Evolutionary conservation across 2,329 filamentous ascomycete genomes (phyloP).

Genomic region (Fusarium piperis): DNA sequence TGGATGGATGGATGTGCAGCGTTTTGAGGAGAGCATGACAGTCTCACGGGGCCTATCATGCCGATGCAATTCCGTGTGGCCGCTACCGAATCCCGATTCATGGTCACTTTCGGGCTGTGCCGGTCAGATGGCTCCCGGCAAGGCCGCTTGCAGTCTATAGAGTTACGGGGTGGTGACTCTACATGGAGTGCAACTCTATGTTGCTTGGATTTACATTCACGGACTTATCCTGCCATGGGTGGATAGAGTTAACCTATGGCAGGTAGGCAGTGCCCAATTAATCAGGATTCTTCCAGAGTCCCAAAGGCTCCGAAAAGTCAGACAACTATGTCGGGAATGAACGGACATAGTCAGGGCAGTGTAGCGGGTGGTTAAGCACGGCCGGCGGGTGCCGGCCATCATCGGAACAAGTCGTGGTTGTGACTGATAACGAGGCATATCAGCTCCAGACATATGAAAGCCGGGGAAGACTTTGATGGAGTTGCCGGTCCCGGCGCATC

Average conservation of each 20-base stretch:
- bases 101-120: background rate
- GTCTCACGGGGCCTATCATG: background rate
- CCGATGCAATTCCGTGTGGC: background rate
- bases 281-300: background rate
- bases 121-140: background rate
- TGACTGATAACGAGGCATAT: background rate
- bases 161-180: background rate
- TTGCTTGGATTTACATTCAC: background rate
- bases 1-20: background rate
- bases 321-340: background rate
- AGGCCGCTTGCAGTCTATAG: background rate
- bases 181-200: background rate
- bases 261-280: background rate
- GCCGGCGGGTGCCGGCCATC: background rate
- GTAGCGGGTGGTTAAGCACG: background rate
- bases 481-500: conserved; percentile 6
- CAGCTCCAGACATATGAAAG: conserved; percentile 2
- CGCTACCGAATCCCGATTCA: background rate
- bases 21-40: background rate
- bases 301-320: background rate
- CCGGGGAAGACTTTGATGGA: background rate
- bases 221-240: background rate
- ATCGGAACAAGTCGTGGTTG: background rate
- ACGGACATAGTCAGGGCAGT: background rate
- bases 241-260: background rate